phyloP scores from a whole-genome alignment of 192 early-diverging fungal genomes.

The Rhizoclosmatium globosum region DNA sequence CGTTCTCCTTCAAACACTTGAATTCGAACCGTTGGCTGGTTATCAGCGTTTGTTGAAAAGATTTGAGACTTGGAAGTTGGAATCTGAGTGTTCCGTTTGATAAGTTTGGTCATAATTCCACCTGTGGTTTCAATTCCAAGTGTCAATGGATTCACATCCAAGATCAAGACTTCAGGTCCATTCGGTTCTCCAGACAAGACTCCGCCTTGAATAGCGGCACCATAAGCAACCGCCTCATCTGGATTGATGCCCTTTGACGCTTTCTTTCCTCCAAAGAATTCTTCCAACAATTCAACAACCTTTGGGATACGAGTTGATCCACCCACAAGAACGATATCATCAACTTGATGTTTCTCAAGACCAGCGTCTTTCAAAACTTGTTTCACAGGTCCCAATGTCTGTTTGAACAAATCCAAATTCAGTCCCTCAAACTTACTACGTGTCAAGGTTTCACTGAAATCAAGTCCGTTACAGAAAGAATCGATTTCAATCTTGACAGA shows the following conservation, averaged over 20 bases:
- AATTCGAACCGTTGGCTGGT: constrained; percentile 94
- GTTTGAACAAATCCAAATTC: constrained; percentile 91
- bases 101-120: constrained; percentile 94
- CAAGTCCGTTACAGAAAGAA: constrained; percentile 84
- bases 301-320: constrained; percentile 96
- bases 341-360: constrained; percentile 80
- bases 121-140: constrained; percentile 96
- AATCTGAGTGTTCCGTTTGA: constrained; percentile 91
- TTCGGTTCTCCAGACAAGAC: constrained; percentile 85
- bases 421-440: constrained; percentile 98
- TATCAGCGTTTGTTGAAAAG: constrained; percentile 96
- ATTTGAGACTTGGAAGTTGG: constrained; percentile 94
- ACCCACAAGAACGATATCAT: constrained; percentile 94
- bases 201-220: constrained; percentile 90
- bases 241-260: constrained; percentile 94
- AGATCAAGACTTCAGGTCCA: constrained; percentile 75
- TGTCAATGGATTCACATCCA: constrained; percentile 92
- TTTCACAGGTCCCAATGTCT: constrained; percentile 92
- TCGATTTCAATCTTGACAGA: constrained; percentile 93
- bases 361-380: constrained; percentile 94
- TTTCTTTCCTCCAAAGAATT: constrained; percentile 95
- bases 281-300: constrained; percentile 82
- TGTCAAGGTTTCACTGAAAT: constrained; percentile 92
- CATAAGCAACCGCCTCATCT: constrained; percentile 94
- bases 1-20: constrained; percentile 97